A percentile compares a stretch with the other conserved stretches of the same genome.
Evolutionary conservation across 2,329 filamentous ascomycete genomes (phyloP).

Genomic region (Pseudocercospora fijiensis): DNA sequence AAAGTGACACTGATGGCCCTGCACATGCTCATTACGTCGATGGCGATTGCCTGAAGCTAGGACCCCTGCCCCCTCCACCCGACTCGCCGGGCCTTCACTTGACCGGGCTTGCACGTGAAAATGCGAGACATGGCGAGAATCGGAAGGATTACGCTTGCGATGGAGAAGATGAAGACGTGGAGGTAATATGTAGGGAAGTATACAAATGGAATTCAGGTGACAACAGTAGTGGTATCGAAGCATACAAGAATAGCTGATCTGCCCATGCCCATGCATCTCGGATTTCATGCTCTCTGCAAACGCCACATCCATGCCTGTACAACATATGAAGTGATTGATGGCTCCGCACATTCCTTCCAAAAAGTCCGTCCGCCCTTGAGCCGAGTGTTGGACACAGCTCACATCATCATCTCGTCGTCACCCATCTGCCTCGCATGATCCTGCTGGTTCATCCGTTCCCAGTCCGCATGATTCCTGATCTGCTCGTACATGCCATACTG

Average conservation of each 20-base stretch:
- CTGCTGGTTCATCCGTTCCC: constrained; percentile 37
- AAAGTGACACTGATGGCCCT: background rate
- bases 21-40: constrained; percentile 1
- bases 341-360: background rate
- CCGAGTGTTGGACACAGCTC: constrained; percentile 13
- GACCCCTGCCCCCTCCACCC: background rate
- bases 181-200: background rate
- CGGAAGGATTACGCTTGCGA: background rate
- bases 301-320: constrained; percentile 3
- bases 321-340: background rate
- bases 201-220: background rate
- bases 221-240: constrained; percentile 7
- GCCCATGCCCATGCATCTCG: background rate
- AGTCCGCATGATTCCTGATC: constrained; percentile 52
- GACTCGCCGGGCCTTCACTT: background rate
- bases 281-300: background rate
- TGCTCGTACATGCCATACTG: constrained; percentile 65
- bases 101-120: background rate
- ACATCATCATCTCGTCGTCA: constrained; percentile 38
- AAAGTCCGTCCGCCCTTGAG: background rate
- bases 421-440: constrained; percentile 21
- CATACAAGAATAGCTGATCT: background rate
- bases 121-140: background rate
- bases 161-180: background rate
- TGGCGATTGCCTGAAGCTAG: background rate